A percentile compares a stretch with the other conserved stretches of the same genome.
Evolutionary conservation across 2,329 filamentous ascomycete species (phyloP).

Genomic region (Phialocephala subalpina): DNA sequence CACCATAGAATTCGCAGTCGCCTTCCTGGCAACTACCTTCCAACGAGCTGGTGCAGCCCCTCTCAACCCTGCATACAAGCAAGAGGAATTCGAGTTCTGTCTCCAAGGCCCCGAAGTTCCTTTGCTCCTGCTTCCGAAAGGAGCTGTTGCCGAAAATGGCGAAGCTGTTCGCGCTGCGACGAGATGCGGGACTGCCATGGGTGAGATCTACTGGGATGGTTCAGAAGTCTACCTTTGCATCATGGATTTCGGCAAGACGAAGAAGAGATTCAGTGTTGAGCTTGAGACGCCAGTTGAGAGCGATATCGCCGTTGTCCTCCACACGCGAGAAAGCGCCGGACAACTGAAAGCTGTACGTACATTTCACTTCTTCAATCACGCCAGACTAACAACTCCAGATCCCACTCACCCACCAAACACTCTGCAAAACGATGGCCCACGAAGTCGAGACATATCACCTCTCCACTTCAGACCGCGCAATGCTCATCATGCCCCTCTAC

Average conservation of each 20-base stretch:
- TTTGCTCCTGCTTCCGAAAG: conserved; percentile 77
- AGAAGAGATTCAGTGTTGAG: conserved; percentile 51
- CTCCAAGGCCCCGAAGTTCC: conserved; percentile 85
- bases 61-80: conserved; percentile 85
- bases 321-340: conserved; percentile 86
- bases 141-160: conserved; percentile 69
- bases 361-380: not conserved
- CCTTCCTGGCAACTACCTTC: conserved; percentile 82
- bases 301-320: conserved; percentile 81
- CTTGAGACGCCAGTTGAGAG: conserved; percentile 70
- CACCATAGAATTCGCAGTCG: conserved; percentile 86
- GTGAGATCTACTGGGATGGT: conserved; percentile 84
- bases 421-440: conserved; percentile 85
- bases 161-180: conserved; percentile 78
- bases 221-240: conserved; percentile 78
- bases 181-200: conserved; percentile 81
- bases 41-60: conserved; percentile 84
- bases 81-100: conserved; percentile 90
- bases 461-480: conserved; percentile 74
- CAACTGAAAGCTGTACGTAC: conserved; percentile 71
- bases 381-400: conserved; percentile 51
- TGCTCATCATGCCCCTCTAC: conserved; percentile 90
- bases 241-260: conserved; percentile 75
- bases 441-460: conserved; percentile 80
- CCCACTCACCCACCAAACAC: conserved; percentile 80